Base-by-base conservation (phyloP, 176 grass and related monocot species). In the Microstegium vimineum region DNA sequence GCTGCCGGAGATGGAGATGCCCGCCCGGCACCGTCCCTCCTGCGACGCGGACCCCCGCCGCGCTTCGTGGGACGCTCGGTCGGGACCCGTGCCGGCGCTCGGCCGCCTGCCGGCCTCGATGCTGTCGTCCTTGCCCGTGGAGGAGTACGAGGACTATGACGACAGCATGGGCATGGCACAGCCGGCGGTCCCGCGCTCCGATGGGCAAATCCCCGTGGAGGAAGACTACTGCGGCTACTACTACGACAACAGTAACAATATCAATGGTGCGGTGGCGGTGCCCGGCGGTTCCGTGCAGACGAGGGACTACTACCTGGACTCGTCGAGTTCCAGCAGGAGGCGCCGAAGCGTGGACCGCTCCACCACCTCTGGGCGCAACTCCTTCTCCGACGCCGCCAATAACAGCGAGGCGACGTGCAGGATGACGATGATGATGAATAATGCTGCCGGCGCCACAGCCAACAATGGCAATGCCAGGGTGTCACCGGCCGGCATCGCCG, bases 231-330 rank as follows among this genome's bases (percentile, higher is more conserved):
- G 25, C n/a, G n/a, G n/a, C 63, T 51, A 37, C 78, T 2, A 37
- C 43, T 9, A 78, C 25, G 71, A 52, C 6, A 15, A 62, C 25
- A 10, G 12, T 4, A 15, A 62, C 25, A 10, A 26, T 4, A 26
- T 25, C 57, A 45, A 60, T 1, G 36, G 17, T 0, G 45, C 28
- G 16, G 64, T 17, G 2, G 56, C 57, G 23, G 66, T 86, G 60
- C 95, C 95, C 13, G 92, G 95, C 15, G 85, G 90, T 36, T 71
- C 83, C 14, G 36, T 73, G 34, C 95, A 98, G 84, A 98, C 95
- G 59, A 91, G 92, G 82, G 88, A 98, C 34, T 98, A 95, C 74
- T 97, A 97, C 90, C 27, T 92, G 6, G 88, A 98, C 62, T 91
- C 95, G 6, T 91, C 95, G 62, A 90, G 89, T 27, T 91, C 92